Percentiles rank a stretch among this genome's conserved stretches.
Evolutionary conservation across 1,139 yeast species (phyloP).

Genomic region (Candida tropicalis): DNA sequence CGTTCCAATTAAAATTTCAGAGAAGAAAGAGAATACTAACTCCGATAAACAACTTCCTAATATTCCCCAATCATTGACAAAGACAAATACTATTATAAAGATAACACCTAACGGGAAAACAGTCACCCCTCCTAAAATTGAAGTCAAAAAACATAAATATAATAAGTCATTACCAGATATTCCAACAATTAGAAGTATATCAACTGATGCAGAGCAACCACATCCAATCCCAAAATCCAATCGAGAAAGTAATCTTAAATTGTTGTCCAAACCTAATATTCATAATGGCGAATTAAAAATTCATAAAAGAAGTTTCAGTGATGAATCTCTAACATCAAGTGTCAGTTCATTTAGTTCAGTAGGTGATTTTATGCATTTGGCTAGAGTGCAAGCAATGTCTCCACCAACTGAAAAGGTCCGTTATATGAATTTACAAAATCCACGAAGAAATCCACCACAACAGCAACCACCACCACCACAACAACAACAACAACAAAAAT

Average conservation of each 20-base stretch:
- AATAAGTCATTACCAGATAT: constrained; percentile 10
- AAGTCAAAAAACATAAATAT: not conserved
- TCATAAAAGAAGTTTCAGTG: constrained; percentile 38
- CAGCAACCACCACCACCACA: constrained; percentile 7
- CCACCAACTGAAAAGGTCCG: constrained; percentile 9
- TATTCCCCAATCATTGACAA: not conserved
- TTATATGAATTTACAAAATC: not conserved
- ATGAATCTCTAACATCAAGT: constrained; percentile 41
- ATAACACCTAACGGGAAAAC: too few species aligned
- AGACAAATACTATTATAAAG: not conserved
- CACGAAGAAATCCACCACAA: constrained; percentile 11
- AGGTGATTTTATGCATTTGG: constrained; percentile 33
- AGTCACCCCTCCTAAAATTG: not conserved
- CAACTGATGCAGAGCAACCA: not conserved
- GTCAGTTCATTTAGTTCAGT: constrained; percentile 42
- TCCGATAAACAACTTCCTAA: not conserved
- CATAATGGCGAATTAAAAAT: constrained; percentile 20
- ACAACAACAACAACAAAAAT: not conserved
- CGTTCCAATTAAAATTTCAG: not conserved
- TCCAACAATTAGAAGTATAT: constrained; percentile 3
- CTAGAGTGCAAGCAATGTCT: constrained; percentile 9
- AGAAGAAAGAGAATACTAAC: not conserved
- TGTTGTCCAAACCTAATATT: constrained; percentile 7
- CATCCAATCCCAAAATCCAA: constrained; percentile 10
- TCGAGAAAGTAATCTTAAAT: constrained; percentile 7